phyloP scores from a whole-genome alignment of 352 stramenopile genomes.

The Pythium scleroteichum region DNA sequence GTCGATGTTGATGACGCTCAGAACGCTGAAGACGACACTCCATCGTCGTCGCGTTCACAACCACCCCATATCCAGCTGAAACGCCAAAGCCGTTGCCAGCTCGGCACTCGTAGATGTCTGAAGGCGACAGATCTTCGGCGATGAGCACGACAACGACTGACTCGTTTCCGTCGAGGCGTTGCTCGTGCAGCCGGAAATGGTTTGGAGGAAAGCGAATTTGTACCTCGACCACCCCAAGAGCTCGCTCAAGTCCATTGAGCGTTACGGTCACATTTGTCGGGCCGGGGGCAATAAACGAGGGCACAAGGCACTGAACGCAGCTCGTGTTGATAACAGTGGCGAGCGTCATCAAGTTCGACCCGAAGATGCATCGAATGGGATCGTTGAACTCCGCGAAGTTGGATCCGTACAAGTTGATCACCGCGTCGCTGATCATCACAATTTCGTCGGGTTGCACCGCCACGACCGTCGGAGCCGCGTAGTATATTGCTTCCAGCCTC shows the following conservation, averaged over 20 bases:
- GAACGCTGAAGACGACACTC: slow-evolving; percentile 4
- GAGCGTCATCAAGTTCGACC: slow-evolving; percentile 7
- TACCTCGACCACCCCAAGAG: not conserved
- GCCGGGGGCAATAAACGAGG: slow-evolving; percentile 4
- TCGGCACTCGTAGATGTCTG: slow-evolving; percentile 23
- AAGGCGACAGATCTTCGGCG: slow-evolving; percentile 4
- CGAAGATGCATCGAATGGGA: slow-evolving; percentile 22
- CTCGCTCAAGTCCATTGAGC: slow-evolving; percentile 25
- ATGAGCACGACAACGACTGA: not conserved
- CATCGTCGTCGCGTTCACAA: slow-evolving; percentile 9
- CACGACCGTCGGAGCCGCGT: slow-evolving; percentile 17
- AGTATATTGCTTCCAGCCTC: not conserved
- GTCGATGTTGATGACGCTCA: not conserved
- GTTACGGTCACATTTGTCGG: slow-evolving; percentile 11
- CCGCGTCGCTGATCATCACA: slow-evolving; percentile 14
- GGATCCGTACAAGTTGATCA: slow-evolving; percentile 24
- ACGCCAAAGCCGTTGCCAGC: slow-evolving; percentile 3
- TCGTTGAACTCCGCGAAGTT: slow-evolving; percentile 17
- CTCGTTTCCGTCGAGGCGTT: not conserved
- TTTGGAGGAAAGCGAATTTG: slow-evolving; percentile 17
- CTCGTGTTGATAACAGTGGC: slow-evolving; percentile 22
- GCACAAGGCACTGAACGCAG: slow-evolving; percentile 24
- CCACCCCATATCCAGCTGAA: not conserved
- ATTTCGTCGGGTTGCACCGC: slow-evolving; percentile 14
- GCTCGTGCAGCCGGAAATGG: slow-evolving; percentile 10